phyloP scores from a whole-genome alignment of 495 filamentous ascomycete genomes.

The Lasiosphaeria hispida region DNA sequence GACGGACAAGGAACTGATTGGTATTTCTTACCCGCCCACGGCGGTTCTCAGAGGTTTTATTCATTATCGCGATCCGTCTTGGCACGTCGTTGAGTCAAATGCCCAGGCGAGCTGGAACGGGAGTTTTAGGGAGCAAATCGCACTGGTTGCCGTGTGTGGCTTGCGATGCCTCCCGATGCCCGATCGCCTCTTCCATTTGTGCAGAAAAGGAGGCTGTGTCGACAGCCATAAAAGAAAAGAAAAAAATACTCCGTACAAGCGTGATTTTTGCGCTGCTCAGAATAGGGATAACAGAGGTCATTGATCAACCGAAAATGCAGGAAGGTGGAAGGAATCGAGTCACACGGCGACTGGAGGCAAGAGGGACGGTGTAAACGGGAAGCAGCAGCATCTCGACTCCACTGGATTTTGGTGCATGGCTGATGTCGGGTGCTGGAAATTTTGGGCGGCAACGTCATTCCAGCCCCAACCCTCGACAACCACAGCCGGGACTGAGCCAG shows the following conservation, averaged over 20 bases:
- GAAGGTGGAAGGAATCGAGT: background rate
- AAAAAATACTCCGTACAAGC: too few relatives aligned
- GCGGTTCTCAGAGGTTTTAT: background rate
- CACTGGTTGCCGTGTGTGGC: constrained; percentile 11
- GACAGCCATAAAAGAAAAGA: too few relatives aligned
- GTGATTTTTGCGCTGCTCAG: too few relatives aligned
- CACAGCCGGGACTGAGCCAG: too few relatives aligned
- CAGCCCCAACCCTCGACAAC: too few relatives aligned
- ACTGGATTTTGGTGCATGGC: too few relatives aligned
- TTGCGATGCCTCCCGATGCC: constrained; percentile 1
- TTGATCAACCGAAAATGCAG: background rate
- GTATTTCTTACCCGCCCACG: too few relatives aligned
- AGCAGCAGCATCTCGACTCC: too few relatives aligned
- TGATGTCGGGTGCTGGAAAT: background rate
- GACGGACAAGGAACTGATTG: background rate
- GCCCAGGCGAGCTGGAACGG: background rate
- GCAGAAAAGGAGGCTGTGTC: too few relatives aligned
- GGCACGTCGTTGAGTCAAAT: background rate
- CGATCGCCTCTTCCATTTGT: background rate
- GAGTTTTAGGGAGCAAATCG: constrained; percentile 7
- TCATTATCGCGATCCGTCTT: background rate
- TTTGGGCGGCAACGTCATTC: background rate
- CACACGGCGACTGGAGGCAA: background rate
- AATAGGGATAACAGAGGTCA: too few relatives aligned
- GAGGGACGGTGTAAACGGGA: background rate